Evolutionary conservation across 73 alveolate species (phyloP).

Genomic region (Paramecium bursaria): DNA sequence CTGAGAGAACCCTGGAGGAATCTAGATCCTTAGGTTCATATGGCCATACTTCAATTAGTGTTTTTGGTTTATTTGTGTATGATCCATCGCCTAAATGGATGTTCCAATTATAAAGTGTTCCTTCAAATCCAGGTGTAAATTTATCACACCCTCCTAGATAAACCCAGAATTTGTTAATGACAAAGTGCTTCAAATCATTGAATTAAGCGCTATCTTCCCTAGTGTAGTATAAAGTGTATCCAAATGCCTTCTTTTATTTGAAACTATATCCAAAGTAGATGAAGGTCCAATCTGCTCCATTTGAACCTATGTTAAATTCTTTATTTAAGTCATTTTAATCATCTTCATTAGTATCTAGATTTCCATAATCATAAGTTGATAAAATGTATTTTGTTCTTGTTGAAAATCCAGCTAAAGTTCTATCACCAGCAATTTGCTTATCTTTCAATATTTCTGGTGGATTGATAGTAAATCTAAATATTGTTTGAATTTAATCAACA

Average conservation of each 20-base stretch:
- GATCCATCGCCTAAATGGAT: constrained; percentile 45
- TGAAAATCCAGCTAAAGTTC: constrained; percentile 54
- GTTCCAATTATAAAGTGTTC: constrained; percentile 43
- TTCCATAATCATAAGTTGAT: constrained; percentile 52
- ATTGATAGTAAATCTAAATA: constrained; percentile 43
- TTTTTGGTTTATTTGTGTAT: constrained; percentile 24
- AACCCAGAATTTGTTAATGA: constrained; percentile 50
- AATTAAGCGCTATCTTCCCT: constrained; percentile 38
- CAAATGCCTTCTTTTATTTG: constrained; percentile 14
- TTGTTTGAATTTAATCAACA: not conserved
- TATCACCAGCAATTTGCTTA: constrained; percentile 39
- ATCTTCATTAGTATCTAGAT: constrained; percentile 61
- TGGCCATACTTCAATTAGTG: constrained; percentile 23
- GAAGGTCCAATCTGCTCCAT: constrained; percentile 44
- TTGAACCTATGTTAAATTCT: not conserved
- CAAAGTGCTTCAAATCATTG: constrained; percentile 36
- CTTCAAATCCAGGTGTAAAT: constrained; percentile 57
- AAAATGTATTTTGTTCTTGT: not conserved
- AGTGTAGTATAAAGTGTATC: constrained; percentile 16
- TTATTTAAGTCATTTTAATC: constrained; percentile 21
- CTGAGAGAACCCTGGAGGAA: constrained; percentile 4
- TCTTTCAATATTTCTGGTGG: constrained; percentile 55
- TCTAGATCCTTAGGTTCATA: constrained; percentile 14
- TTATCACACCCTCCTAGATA: constrained; percentile 12
- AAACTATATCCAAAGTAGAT: constrained; percentile 44